Percentiles rank a stretch among this genome's conserved stretches.
Evolutionary conservation across 441 rosid genomes (phyloP).

Genomic region (Syzygium malaccense): DNA sequence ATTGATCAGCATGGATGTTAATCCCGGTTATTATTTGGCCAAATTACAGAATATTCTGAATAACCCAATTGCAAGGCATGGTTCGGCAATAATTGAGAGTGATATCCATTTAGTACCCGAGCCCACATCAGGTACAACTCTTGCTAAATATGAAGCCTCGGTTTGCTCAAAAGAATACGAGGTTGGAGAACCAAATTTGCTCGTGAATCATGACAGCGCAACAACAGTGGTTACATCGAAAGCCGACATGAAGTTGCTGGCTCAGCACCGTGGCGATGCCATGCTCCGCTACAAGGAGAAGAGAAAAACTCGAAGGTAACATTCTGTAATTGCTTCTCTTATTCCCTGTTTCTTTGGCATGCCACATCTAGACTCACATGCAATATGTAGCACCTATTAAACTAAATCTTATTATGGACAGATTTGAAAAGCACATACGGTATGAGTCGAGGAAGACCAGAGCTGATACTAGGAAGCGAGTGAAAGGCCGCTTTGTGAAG

Average conservation of each 20-base stretch:
- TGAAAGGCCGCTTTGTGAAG: constrained; percentile 43
- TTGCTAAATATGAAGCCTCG: neutral
- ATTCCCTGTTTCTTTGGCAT: neutral
- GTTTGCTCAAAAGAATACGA: neutral
- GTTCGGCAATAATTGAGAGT: neutral
- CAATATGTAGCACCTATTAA: neutral
- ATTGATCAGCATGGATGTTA: neutral
- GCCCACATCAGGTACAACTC: neutral
- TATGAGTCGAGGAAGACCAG: constrained; percentile 40
- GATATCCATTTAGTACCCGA: neutral
- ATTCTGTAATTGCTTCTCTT: neutral
- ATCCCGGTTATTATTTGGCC: neutral
- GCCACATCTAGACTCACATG: neutral
- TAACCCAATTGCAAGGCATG: neutral
- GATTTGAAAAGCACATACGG: constrained; percentile 25
- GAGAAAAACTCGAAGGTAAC: constrained; percentile 37
- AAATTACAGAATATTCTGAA: neutral
- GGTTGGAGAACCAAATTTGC: neutral
- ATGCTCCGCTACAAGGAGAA: constrained; percentile 46
- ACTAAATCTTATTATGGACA: constrained; percentile 1
- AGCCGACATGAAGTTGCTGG: constrained; percentile 15
- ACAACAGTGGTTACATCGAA: constrained; percentile 3
- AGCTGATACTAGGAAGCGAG: constrained; percentile 36
- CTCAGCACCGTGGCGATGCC: constrained; percentile 33
- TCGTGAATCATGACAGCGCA: neutral